These are phyloP conservation scores for Pyrenopolyporus hunteri DNA, from an alignment of 495 filamentous ascomycete genomes.

Conservation along the genomic window DNA sequence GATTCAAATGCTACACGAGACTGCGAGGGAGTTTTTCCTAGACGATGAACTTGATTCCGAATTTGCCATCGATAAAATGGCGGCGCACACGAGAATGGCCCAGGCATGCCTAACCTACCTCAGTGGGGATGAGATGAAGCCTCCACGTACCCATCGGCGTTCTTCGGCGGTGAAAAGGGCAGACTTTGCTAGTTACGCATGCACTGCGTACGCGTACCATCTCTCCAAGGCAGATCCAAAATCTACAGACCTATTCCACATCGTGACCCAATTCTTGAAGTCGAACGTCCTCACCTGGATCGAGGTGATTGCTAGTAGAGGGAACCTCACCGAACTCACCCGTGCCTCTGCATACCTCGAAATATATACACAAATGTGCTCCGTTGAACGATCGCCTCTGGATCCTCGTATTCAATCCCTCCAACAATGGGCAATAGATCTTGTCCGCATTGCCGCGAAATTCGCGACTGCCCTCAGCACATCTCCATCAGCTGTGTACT, in stretches of 20 bases:
- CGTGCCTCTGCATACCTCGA: conserved; percentile 39
- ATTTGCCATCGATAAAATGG: conserved; percentile 19
- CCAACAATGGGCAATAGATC: conserved; percentile 40
- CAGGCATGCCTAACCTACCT: conserved; percentile 36
- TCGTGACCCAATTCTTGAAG: conserved; percentile 32
- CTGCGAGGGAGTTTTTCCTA: conserved; percentile 44
- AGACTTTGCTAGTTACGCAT: conserved; percentile 27
- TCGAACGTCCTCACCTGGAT: conserved; percentile 41
- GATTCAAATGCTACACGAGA: conserved; percentile 45
- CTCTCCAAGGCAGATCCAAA: conserved; percentile 25
- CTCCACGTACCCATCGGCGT: background rate
- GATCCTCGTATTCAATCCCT: conserved; percentile 29
- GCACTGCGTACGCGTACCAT: conserved; percentile 40
- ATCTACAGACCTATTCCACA: conserved; percentile 22
- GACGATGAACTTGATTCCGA: conserved; percentile 7
- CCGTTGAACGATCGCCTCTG: conserved; percentile 34
- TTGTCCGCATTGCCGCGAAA: conserved; percentile 44
- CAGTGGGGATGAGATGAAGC: conserved; percentile 20
- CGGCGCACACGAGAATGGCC: conserved; percentile 33
- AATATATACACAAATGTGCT: conserved; percentile 35
- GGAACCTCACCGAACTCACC: conserved; percentile 24
- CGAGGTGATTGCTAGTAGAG: conserved; percentile 35
- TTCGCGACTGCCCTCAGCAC: conserved; percentile 39
- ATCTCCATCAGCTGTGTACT: conserved; percentile 45
- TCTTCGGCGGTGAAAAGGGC: background rate